Evolutionary conservation across 2,329 filamentous ascomycete genomes (phyloP).

Genomic region (Cephalotrichum gorgonifer): DNA sequence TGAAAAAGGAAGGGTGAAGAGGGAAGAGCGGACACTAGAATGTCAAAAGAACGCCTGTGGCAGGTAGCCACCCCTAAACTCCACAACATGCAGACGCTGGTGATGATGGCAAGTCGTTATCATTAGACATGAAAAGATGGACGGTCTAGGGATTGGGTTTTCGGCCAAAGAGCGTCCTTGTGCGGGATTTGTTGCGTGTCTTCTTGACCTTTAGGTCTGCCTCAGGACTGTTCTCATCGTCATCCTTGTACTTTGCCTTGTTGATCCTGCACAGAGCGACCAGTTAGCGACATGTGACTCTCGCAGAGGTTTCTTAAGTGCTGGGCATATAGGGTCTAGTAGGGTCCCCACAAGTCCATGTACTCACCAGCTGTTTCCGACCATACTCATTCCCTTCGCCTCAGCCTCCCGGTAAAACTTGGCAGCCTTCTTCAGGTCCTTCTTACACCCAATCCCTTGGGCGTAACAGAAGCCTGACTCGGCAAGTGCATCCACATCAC

Average conservation of each 20-base stretch:
- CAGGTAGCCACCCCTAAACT: background rate
- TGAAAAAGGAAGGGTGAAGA: too few relatives aligned
- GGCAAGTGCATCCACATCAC: constrained; percentile 84
- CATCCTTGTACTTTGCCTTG: constrained; percentile 83
- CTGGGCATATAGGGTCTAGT: background rate
- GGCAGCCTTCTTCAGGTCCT: constrained; percentile 89
- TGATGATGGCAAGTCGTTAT: constrained; percentile 9
- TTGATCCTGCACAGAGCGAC: constrained; percentile 62
- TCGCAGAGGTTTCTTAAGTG: background rate
- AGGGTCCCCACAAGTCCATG: too few relatives aligned
- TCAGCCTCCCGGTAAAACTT: constrained; percentile 85
- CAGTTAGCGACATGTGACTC: constrained; percentile 3
- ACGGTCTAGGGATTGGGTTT: constrained; percentile 19
- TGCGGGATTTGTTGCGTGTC: constrained; percentile 63
- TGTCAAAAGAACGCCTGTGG: background rate
- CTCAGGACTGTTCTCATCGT: constrained; percentile 29
- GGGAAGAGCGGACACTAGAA: too few relatives aligned
- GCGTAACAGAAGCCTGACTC: constrained; percentile 96
- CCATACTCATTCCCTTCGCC: constrained; percentile 90
- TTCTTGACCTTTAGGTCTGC: constrained; percentile 57
- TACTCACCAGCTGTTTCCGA: constrained; percentile 90
- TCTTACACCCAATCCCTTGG: constrained; percentile 87
- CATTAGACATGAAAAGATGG: constrained; percentile 7
- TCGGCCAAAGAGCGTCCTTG: constrained; percentile 59
- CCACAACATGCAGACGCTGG: background rate